phyloP scores from a whole-genome alignment of 768 basidiomycete genomes.

The Chalciporus chontae region DNA sequence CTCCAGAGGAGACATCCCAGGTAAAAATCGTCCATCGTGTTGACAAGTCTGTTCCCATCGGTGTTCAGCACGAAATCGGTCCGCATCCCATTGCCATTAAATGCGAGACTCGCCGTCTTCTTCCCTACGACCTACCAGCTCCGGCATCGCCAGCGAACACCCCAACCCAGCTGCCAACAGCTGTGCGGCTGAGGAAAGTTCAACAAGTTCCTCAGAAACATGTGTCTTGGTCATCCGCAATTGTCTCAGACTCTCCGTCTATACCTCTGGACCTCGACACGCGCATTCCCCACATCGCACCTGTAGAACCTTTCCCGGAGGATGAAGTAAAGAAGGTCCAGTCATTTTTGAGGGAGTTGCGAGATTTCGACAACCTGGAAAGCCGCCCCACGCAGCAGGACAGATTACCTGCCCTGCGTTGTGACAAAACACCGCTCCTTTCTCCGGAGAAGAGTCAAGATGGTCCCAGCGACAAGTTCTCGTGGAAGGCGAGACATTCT shows the following conservation, averaged over 20 bases:
- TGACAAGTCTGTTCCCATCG: neutral
- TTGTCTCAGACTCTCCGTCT: neutral
- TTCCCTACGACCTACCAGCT: neutral
- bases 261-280: neutral
- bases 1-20: neutral
- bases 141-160: neutral
- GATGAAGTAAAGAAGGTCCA: slow-evolving; percentile 14
- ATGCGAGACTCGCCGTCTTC: slow-evolving; percentile 9
- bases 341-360: slow-evolving; percentile 15
- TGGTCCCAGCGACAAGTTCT: slow-evolving; percentile 7
- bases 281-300: neutral
- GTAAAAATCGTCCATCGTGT: neutral
- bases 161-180: neutral
- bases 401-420: slow-evolving; percentile 7
- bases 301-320: slow-evolving; percentile 1
- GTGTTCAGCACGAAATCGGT: neutral
- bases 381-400: slow-evolving; percentile 2
- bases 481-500: slow-evolving; percentile 14
- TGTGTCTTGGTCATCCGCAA: neutral
- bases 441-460: neutral
- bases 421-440: neutral
- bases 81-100: neutral
- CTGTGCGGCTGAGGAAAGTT: neutral
- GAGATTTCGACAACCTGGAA: slow-evolving; percentile 6
- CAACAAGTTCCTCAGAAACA: neutral